A percentile compares a stretch with the other conserved stretches of the same genome.
Conservation (phyloP, 495 filamentous ascomycete species). For the Penicillium pulvis region DNA sequence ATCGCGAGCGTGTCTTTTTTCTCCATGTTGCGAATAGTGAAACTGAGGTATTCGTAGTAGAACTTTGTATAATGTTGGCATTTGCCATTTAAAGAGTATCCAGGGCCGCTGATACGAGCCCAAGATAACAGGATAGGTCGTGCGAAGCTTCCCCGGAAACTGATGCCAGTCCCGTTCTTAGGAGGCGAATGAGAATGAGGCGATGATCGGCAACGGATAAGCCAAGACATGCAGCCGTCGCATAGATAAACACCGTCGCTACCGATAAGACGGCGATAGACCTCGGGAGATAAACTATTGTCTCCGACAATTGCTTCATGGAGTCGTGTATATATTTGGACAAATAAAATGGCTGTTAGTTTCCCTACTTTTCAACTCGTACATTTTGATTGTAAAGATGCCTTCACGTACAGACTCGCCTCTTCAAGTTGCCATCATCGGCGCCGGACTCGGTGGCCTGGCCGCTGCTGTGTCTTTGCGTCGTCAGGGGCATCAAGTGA, state of each 20-base stretch:
- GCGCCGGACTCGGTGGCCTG: slow-evolving; percentile 58
- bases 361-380: not conserved
- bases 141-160: not conserved
- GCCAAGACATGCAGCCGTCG: slow-evolving; percentile 27
- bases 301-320: slow-evolving; percentile 13
- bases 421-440: slow-evolving; percentile 44
- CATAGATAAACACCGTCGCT: slow-evolving; percentile 21
- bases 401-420: slow-evolving; percentile 26
- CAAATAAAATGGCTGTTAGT: not conserved
- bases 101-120: slow-evolving; percentile 9
- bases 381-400: slow-evolving; percentile 10
- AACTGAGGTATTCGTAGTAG: not conserved
- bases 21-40: slow-evolving; percentile 8
- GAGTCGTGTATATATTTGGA: slow-evolving; percentile 9
- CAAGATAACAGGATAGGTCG: slow-evolving; percentile 9
- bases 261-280: not conserved
- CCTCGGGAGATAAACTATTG: not conserved
- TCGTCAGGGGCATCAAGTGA: slow-evolving; percentile 52
- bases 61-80: slow-evolving; percentile 1
- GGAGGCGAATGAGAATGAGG: slow-evolving; percentile 5
- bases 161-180: not conserved
- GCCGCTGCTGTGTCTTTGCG: slow-evolving; percentile 54
- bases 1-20: slow-evolving; percentile 14
- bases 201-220: slow-evolving; percentile 17
- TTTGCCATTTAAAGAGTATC: slow-evolving; percentile 9